Base-by-base conservation (phyloP, 257 asterid genomes). In the Solanum infundibuliforme region DNA sequence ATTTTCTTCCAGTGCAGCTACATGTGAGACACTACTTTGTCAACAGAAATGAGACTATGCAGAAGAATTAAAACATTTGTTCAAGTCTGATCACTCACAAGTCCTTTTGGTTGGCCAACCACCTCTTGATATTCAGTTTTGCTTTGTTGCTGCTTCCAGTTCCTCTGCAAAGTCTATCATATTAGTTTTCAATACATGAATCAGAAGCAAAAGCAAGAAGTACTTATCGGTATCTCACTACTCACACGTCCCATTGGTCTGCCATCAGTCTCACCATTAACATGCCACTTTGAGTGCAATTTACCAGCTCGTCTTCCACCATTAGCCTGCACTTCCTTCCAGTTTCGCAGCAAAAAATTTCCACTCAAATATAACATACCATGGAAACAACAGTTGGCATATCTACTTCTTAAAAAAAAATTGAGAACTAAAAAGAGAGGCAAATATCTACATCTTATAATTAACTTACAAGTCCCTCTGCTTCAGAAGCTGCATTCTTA, bases 51-150 rank as follows among this genome's bases (percentile, higher is more conserved):
- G 60, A 27, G 48, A 86, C 84, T 29, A 32, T 4, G 46, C 32
- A 71, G 35, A 46, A 86, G 72, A 29, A 71, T 52, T 52, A 35
- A 52, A 86, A 27, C 25, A 79, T 79, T 14, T 27, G 66, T 43
- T 46, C 13, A 5, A 68, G 68, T 52, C 35, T 72, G 31, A 86
- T 43, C 48, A 48, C 88, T 72, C 74, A 86, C 84, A 32, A 73
- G 74, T 86, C 88, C 88, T 18, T 86, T 86, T 35, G 88, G 88
- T 86, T 86, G 88, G 71, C 73, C 88, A 73, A 39, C 13, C 84
- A 79, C 36, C 68, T 73, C 84, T 52, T 73, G 46, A 31, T 23
- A 48, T 52, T 32, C 46, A 48, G 11, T 35, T 73, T 12, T 60
- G 39, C 14, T 34, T 86, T n/a, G 88, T 25, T 39, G 82, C 58